Evolutionary conservation across 192 early-diverging fungal species (phyloP).

Genomic region (Coemansia sp.): DNA sequence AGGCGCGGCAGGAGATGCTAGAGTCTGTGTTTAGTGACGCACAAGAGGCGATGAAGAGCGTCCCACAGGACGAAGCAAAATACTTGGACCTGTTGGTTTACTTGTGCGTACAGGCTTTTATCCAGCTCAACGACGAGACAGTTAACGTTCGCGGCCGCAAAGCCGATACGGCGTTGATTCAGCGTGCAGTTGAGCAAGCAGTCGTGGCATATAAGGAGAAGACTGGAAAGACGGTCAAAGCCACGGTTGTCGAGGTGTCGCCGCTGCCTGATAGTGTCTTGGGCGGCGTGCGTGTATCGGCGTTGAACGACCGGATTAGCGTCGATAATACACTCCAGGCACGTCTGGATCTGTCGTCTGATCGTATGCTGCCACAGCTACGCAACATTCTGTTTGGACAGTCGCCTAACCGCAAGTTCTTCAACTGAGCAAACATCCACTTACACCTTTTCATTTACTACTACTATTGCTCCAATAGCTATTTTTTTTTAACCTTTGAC

Average conservation of each 20-base stretch:
- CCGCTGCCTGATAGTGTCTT: slow-evolving; percentile 76
- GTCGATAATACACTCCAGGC: slow-evolving; percentile 90
- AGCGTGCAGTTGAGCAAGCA: slow-evolving; percentile 58
- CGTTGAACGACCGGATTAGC: slow-evolving; percentile 75
- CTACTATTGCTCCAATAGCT: background rate
- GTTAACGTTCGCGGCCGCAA: slow-evolving; percentile 74
- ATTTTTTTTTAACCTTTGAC: background rate
- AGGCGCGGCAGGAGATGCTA: slow-evolving; percentile 85
- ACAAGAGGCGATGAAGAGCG: slow-evolving; percentile 59
- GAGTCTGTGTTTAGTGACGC: slow-evolving; percentile 81
- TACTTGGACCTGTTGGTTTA: slow-evolving; percentile 74
- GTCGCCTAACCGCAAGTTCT: slow-evolving; percentile 89
- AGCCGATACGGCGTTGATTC: slow-evolving; percentile 66
- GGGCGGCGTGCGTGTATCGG: slow-evolving; percentile 86
- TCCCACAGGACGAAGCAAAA: slow-evolving; percentile 62
- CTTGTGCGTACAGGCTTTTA: slow-evolving; percentile 71
- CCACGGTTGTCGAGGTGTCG: slow-evolving; percentile 56
- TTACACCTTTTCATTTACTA: slow-evolving; percentile 5
- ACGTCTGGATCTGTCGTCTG: slow-evolving; percentile 80
- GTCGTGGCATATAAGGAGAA: slow-evolving; percentile 61
- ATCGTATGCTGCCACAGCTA: slow-evolving; percentile 92
- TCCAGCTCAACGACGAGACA: slow-evolving; percentile 81
- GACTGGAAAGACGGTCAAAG: slow-evolving; percentile 42
- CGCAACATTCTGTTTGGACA: slow-evolving; percentile 88
- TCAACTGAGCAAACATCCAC: slow-evolving; percentile 51